Conservation (phyloP, 345 rosid species). For the Citrus sinensis region DNA sequence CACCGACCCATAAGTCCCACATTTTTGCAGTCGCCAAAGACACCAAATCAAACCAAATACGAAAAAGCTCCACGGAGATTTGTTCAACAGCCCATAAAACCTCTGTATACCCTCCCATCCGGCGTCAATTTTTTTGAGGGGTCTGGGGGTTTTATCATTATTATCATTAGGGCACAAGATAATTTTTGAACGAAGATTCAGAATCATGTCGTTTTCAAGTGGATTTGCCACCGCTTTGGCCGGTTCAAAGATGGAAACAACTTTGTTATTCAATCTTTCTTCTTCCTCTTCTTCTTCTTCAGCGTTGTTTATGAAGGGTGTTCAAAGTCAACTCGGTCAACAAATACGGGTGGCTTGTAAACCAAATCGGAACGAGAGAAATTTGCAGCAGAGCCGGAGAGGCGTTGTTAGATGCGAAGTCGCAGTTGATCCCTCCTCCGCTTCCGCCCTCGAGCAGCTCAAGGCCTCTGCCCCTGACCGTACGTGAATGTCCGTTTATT, state of each 20-base stretch:
- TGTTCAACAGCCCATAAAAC: not conserved
- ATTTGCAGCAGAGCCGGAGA: slow-evolving; percentile 5
- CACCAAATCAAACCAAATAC: not conserved
- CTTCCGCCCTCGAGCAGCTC: slow-evolving; percentile 68
- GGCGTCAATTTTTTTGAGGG: not conserved
- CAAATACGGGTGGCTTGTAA: slow-evolving; percentile 24
- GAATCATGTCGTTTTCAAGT: slow-evolving; percentile 43
- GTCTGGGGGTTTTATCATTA: slow-evolving; percentile 12
- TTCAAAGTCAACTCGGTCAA: not conserved
- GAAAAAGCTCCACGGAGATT: not conserved
- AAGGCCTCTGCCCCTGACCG: slow-evolving; percentile 64
- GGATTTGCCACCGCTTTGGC: slow-evolving; percentile 30
- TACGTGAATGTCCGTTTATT: slow-evolving; percentile 20
- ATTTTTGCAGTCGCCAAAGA: not conserved
- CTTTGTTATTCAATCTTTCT: slow-evolving; percentile 35
- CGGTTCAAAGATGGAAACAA: slow-evolving; percentile 40
- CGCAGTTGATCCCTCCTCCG: slow-evolving; percentile 35
- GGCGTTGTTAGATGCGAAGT: slow-evolving; percentile 44
- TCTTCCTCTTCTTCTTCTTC: slow-evolving; percentile 24
- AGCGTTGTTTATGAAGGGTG: slow-evolving; percentile 21
- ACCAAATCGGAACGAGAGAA: slow-evolving; percentile 24
- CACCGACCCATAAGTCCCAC: slow-evolving; percentile 1
- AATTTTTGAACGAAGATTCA: no score
- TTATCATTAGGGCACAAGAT: not conserved
- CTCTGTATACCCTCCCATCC: not conserved